These are phyloP conservation scores for Silene conica DNA, from an alignment of 148 eudicot species.

Conservation along the genomic window DNA sequence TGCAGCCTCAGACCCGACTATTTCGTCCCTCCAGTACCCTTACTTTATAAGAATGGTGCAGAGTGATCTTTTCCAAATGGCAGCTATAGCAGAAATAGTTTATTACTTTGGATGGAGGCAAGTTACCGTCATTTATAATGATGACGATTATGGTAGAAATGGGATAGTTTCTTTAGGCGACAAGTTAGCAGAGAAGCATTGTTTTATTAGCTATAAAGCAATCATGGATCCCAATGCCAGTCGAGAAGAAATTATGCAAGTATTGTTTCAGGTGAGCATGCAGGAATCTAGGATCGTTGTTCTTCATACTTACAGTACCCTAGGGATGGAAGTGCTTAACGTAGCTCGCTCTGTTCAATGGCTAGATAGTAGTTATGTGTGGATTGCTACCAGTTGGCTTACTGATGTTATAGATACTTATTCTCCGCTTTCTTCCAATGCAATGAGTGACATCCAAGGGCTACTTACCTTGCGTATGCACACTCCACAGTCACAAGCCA, in stretches of 20 bases:
- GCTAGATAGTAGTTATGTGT: constrained; percentile 51
- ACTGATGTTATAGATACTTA: constrained; percentile 41
- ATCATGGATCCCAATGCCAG: constrained; percentile 28
- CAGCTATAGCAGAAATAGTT: constrained; percentile 50
- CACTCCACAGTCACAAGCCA: constrained; percentile 41
- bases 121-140: constrained; percentile 43
- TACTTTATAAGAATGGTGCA: constrained; percentile 41
- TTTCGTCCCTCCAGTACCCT: constrained; percentile 48
- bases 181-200: constrained; percentile 35
- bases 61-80: constrained; percentile 52
- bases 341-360: constrained; percentile 42
- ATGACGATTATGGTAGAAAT: constrained; percentile 60
- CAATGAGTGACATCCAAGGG: constrained; percentile 38
- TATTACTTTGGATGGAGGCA: constrained; percentile 47
- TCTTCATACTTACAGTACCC: constrained; percentile 37
- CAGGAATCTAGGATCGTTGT: constrained; percentile 48
- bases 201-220: constrained; percentile 44
- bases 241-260: constrained; percentile 34
- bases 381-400: constrained; percentile 72
- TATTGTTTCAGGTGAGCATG: constrained; percentile 35
- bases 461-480: constrained; percentile 40
- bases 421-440: constrained; percentile 29
- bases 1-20: constrained; percentile 51
- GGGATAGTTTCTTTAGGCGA: constrained; percentile 44
- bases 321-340: constrained; percentile 36